Percentiles rank a stretch among this genome's conserved stretches.
phyloP scores from a whole-genome alignment of 176 grass and related monocot species.

The Eragrostis nindensis region DNA sequence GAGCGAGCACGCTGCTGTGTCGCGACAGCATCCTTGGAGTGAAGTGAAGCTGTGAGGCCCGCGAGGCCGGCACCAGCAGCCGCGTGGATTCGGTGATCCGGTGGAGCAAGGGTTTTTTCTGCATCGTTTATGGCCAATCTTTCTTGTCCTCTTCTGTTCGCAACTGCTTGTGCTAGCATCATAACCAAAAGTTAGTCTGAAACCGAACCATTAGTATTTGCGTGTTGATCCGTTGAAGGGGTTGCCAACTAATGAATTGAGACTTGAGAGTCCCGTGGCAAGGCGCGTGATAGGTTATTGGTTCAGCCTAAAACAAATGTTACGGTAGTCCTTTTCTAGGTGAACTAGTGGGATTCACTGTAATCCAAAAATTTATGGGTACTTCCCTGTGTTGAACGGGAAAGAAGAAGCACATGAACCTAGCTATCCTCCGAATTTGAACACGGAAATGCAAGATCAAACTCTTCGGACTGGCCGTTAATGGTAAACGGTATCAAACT shows the following conservation, averaged over 20 bases:
- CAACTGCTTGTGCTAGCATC: not conserved
- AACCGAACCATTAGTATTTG: not conserved
- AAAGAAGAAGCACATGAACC: not conserved
- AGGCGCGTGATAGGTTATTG: too few relatives aligned
- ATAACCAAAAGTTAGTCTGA: not conserved
- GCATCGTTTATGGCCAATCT: not conserved
- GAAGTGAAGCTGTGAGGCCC: not conserved
- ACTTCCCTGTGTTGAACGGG: not conserved
- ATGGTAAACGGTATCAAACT: not conserved
- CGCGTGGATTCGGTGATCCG: not conserved
- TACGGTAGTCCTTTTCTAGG: too few relatives aligned
- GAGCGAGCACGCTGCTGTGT: not conserved
- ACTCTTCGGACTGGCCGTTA: not conserved
- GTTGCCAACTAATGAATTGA: too few relatives aligned
- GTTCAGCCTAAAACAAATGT: too few relatives aligned
- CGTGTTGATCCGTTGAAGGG: not conserved
- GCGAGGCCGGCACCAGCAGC: not conserved
- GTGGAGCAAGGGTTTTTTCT: not conserved
- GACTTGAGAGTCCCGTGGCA: too few relatives aligned
- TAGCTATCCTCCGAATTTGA: not conserved
- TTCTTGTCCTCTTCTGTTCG: slow-evolving; percentile 13
- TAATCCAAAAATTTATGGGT: too few relatives aligned
- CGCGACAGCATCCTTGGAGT: not conserved
- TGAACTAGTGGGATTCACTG: too few relatives aligned
- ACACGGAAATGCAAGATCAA: not conserved